phyloP scores from a whole-genome alignment of 768 basidiomycete genomes.

The Cytidiella melzeri region DNA sequence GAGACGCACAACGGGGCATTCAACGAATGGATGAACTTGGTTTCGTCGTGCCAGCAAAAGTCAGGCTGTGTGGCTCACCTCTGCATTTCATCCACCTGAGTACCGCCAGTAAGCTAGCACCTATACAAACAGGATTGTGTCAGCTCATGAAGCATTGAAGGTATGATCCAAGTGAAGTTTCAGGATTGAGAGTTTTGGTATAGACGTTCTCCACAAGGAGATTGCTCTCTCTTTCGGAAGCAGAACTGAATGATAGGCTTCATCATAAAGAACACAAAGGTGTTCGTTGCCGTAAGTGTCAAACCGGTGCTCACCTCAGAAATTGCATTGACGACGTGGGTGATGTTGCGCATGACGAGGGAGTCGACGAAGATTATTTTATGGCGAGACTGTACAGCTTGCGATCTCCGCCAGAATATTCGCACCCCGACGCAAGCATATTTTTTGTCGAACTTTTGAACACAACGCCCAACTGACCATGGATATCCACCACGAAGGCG shows the following conservation, averaged over 20 bases:
- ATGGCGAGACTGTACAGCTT: conserved; percentile 37
- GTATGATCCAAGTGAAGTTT: conserved; percentile 21
- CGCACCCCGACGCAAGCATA: no score
- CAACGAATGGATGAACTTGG: conserved; percentile 86
- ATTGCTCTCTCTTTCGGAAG: conserved; percentile 73
- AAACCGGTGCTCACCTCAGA: conserved; percentile 14
- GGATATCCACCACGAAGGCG: no score
- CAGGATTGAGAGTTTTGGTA: conserved; percentile 56
- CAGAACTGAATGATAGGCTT: conserved; percentile 60
- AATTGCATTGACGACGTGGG: background rate
- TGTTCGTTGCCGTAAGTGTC: background rate
- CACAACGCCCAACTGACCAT: no score
- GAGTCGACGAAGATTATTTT: conserved; percentile 3
- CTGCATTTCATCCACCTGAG: no score
- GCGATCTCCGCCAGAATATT: conserved; percentile 28
- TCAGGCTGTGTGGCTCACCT: background rate
- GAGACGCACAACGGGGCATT: conserved; percentile 35
- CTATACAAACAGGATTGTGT: no score
- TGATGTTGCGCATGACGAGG: conserved; percentile 8
- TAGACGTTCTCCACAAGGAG: conserved; percentile 67
- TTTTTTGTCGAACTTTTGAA: no score
- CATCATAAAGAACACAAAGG: conserved; percentile 29
- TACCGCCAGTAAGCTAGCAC: no score
- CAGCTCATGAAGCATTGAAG: background rate
- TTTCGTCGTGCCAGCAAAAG: conserved; percentile 45